Conservation (phyloP, 148 eudicot genomes). For the Vaccinium vitisidaea region DNA sequence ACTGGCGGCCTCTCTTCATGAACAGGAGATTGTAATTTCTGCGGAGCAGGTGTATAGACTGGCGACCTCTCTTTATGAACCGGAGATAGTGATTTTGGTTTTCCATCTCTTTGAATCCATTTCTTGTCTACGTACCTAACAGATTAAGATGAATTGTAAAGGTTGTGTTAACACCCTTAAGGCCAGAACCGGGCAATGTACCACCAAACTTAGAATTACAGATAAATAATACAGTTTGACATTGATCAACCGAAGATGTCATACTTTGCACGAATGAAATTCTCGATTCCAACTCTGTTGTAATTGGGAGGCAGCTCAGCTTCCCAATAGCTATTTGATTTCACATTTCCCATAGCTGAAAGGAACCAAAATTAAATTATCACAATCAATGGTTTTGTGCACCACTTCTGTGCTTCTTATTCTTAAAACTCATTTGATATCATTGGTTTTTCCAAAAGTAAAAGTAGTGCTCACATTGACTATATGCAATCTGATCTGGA, state of each 20-base stretch:
- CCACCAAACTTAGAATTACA: neutral
- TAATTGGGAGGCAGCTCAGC: constrained; percentile 96
- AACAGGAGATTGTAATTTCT: constrained; percentile 20
- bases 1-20: constrained; percentile 51
- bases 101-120: constrained; percentile 72
- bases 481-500: constrained; percentile 94
- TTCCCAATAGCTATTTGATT: constrained; percentile 92
- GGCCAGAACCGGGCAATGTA: neutral
- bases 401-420: neutral
- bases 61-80: constrained; percentile 51
- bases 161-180: neutral
- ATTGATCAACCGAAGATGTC: constrained; percentile 28
- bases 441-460: constrained; percentile 11
- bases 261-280: constrained; percentile 97
- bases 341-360: constrained; percentile 93
- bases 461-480: constrained; percentile 63
- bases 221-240: neutral
- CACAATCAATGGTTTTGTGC: neutral
- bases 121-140: constrained; percentile 88
- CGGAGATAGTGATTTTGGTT: constrained; percentile 49
- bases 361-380: constrained; percentile 18
- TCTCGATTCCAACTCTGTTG: constrained; percentile 97
- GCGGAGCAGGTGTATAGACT: constrained; percentile 52
- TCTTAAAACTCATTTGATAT: constrained; percentile 6
- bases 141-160: constrained; percentile 17